Conservation (phyloP, 2,329 filamentous ascomycete species). For the Neofusicoccum parvum region DNA sequence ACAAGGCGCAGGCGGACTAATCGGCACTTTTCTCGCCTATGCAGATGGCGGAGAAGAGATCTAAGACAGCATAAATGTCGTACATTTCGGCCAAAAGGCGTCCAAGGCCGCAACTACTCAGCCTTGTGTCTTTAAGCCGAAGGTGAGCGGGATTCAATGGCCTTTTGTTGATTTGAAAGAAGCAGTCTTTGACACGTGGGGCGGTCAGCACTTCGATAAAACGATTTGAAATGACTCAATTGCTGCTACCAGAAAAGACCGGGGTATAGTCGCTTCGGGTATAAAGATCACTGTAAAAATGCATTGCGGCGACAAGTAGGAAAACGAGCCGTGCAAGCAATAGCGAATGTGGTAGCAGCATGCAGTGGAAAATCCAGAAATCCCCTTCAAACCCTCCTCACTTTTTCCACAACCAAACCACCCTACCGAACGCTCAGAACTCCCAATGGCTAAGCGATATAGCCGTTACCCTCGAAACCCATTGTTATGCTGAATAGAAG, state of each 20-base stretch:
- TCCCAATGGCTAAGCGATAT: conserved; percentile 2
- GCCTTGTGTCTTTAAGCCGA: not conserved
- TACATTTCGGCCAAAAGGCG: not conserved
- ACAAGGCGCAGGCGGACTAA: not conserved
- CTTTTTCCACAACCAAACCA: conserved; percentile 4
- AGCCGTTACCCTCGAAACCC: not conserved
- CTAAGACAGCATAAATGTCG: not conserved
- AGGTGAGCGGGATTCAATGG: not conserved
- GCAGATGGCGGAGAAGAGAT: not conserved
- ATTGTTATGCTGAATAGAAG: not conserved
- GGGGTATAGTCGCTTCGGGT: conserved; percentile 19
- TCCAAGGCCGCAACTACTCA: not conserved
- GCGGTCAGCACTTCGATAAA: not conserved
- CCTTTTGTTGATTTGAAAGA: not conserved
- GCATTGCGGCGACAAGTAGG: conserved; percentile 1
- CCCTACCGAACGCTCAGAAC: conserved; percentile 10
- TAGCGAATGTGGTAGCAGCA: conserved; percentile 18
- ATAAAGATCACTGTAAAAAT: conserved; percentile 18
- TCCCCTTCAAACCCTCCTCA: conserved; percentile 1
- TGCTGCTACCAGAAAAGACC: conserved; percentile 20
- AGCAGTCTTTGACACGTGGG: not conserved
- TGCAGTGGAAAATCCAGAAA: not conserved
- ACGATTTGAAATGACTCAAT: conserved; percentile 4
- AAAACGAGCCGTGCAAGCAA: conserved; percentile 13
- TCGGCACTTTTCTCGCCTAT: not conserved